Base-by-base conservation (phyloP, 208 protist genomes). In the Trypanosoma boissoni region DNA sequence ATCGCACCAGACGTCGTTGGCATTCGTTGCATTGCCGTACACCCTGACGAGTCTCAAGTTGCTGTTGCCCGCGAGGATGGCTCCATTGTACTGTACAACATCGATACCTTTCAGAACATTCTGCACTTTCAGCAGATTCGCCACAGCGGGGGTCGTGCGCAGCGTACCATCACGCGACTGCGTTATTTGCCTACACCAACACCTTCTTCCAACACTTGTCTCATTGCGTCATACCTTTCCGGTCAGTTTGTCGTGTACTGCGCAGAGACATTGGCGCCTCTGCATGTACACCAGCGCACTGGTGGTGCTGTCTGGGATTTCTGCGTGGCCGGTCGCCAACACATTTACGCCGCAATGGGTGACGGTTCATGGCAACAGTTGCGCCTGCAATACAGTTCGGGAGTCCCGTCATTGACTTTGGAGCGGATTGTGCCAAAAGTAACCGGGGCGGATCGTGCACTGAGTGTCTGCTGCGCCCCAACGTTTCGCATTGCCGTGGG, bases 1-100 rank as follows among this genome's bases (percentile, higher is more conserved):
- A 91, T 95, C 55, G 88, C 88, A 0, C 88, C 88, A 1, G 88
- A 95, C 41, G 74, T 91, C 27, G 81, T 74, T 51, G 88, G 88
- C 32, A 73, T 95, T 32, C 69, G 75, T 50, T 91, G 85, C 60
- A 28, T 92, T 34, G 85, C 83, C 18, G 72, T 88, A 14, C 76
- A 76, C 64, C 49, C 53, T 28, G 3, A 54, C 41, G 83, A 90
- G 62, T 51, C 49, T 10, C 73, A 86, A 46, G 36, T 95, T 24
- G 66, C 82, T 16, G 58, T 92, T n/a, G 88, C 79, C 10, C 82
- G 84, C 3, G 88, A 95, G 65, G 83, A 92, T 76, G 88, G 83
- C 24, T 89, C 85, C 16, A 60, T 95, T 5, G 61, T 88, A 44
- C 70, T 78, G 24, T 92, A 88, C 60, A 29, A 61, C 43, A 51